Evolutionary conservation across 305 asterid genomes (phyloP).

Genomic region (Rubia tinctorum): DNA sequence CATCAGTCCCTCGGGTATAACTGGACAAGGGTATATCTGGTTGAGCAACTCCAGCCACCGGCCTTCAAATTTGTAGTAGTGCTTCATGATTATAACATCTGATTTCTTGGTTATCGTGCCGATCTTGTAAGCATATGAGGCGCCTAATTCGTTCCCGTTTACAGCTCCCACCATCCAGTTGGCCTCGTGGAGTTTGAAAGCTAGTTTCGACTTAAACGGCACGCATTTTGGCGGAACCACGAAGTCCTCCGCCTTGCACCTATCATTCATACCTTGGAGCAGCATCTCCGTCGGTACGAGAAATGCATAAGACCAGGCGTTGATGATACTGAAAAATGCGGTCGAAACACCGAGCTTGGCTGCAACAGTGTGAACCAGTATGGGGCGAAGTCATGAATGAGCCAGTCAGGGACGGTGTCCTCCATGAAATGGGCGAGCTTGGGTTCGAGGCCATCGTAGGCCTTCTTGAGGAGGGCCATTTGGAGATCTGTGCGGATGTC

Average conservation of each 20-base stretch:
- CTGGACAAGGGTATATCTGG: not conserved
- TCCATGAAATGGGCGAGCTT: conserved; percentile 17
- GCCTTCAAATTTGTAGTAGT: conserved; percentile 22
- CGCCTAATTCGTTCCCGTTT: conserved; percentile 5
- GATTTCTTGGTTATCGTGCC: not conserved
- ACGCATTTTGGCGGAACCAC: conserved; percentile 16
- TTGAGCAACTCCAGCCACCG: not conserved
- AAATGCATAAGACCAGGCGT: conserved; percentile 20
- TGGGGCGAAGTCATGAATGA: conserved; percentile 24
- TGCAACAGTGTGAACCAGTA: conserved; percentile 23
- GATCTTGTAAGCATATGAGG: conserved; percentile 12
- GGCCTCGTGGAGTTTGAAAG: conserved; percentile 11
- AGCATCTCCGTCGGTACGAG: not conserved
- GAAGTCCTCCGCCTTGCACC: conserved; percentile 19
- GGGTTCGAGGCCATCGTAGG: conserved; percentile 25
- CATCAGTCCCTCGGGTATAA: conserved; percentile 13
- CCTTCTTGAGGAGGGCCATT: conserved; percentile 26
- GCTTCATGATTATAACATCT: conserved; percentile 1
- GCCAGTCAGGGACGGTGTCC: conserved; percentile 22
- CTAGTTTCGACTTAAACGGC: conserved; percentile 10
- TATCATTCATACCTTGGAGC: conserved; percentile 4
- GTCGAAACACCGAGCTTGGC: conserved; percentile 17
- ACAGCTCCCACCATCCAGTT: not conserved
- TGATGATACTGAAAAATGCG: conserved; percentile 6
- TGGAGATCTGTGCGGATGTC: conserved; percentile 22